A percentile compares a stretch with the other conserved stretches of the same genome.
Evolutionary conservation across 192 early-diverging fungal genomes (phyloP).

Genomic region (Umbelopsis sp.): DNA sequence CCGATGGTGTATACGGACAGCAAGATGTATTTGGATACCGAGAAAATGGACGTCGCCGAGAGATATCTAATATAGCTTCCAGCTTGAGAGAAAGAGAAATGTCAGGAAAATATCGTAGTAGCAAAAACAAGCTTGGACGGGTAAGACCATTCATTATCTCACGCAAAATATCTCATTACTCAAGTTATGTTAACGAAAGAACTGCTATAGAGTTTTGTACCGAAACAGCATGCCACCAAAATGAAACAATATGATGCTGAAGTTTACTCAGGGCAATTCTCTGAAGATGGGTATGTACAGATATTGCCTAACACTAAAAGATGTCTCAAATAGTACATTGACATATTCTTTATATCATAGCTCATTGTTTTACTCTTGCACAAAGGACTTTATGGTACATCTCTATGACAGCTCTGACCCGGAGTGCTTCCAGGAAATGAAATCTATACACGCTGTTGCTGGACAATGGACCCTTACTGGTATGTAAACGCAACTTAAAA

Average conservation of each 20-base stretch:
- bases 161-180: background rate
- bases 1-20: slow-evolving; percentile 1
- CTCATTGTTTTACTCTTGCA: slow-evolving; percentile 57
- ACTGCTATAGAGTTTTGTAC: slow-evolving; percentile 32
- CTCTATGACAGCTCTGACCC: slow-evolving; percentile 59
- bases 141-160: background rate
- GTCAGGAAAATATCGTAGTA: background rate
- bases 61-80: background rate
- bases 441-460: slow-evolving; percentile 40
- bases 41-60: background rate
- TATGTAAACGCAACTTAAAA: background rate
- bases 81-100: background rate
- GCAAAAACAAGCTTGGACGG: background rate
- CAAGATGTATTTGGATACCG: background rate
- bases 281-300: slow-evolving; percentile 43
- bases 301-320: no score
- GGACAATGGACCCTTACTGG: slow-evolving; percentile 73
- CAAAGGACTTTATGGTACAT: slow-evolving; percentile 60
- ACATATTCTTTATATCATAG: slow-evolving; percentile 26
- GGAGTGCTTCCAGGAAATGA: slow-evolving; percentile 33
- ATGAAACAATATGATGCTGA: slow-evolving; percentile 34
- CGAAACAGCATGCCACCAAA: slow-evolving; percentile 38
- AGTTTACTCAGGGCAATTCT: slow-evolving; percentile 60
- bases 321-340: background rate
- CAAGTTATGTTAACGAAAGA: background rate